These are phyloP conservation scores for Suhomyces yuchorum DNA, from an alignment of 1,139 yeast genomes.

Conservation along the genomic window DNA sequence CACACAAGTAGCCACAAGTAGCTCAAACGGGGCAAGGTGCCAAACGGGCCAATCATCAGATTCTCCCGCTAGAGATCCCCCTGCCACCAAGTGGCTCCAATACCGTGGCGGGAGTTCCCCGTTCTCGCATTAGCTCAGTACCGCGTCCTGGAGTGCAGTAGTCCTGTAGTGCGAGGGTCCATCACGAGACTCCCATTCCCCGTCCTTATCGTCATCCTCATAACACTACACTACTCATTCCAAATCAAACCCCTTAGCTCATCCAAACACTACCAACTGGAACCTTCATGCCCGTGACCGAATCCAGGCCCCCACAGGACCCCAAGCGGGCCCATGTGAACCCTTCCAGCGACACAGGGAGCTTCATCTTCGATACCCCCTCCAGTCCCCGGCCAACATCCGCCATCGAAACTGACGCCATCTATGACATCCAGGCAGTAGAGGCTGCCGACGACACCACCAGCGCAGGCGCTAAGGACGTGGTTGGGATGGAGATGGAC, in stretches of 20 bases:
- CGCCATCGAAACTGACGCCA: slow-evolving; percentile 4
- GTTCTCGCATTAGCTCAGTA: neutral
- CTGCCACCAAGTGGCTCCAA: too few relatives aligned
- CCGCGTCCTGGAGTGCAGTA: neutral
- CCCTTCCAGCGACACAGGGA: neutral
- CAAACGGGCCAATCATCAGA: too few relatives aligned
- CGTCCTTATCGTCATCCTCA: neutral
- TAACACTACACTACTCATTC: neutral
- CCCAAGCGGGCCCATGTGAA: slow-evolving; percentile 9
- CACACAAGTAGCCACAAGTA: too few relatives aligned
- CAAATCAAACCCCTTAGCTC: neutral
- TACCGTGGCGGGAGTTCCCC: too few relatives aligned
- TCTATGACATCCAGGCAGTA: neutral
- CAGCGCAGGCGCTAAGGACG: neutral
- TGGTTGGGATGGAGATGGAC: neutral
- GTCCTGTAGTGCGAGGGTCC: neutral
- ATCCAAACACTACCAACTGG: neutral
- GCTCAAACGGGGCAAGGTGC: too few relatives aligned
- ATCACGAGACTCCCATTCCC: neutral
- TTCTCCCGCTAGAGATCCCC: too few relatives aligned
- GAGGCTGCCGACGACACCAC: neutral
- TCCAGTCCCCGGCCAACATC: slow-evolving; percentile 1
- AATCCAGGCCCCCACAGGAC: slow-evolving; percentile 10
- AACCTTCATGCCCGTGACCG: slow-evolving; percentile 14
- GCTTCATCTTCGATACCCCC: slow-evolving; percentile 8